A percentile compares a stretch with the other conserved stretches of the same genome.
Conservation (phyloP, 179 eudicot genomes). For the Corrigiola litoralis region DNA sequence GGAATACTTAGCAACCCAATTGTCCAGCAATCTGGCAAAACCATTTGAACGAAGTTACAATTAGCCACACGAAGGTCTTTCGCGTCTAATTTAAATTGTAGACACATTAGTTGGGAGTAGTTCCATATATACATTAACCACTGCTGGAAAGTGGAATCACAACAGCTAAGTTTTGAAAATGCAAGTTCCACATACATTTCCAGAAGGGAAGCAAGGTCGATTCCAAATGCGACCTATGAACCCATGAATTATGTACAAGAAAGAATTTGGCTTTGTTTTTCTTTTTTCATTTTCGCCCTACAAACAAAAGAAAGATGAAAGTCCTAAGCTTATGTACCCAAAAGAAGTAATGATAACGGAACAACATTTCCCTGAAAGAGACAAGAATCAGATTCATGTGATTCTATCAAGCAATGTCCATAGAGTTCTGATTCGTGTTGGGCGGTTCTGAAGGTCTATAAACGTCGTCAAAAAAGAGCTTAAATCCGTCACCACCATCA, state of each 20-base stretch:
- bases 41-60: too few species aligned
- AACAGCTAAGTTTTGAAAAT: too few species aligned
- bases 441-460: conserved; percentile 38
- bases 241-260: conserved; percentile 43
- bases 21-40: too few species aligned
- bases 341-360: conserved; percentile 13
- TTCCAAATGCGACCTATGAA: conserved; percentile 6
- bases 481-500: conserved; percentile 45
- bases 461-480: conserved; percentile 79
- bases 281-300: background rate
- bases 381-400: conserved; percentile 23
- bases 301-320: background rate
- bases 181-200: conserved; percentile 17
- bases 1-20: too few species aligned
- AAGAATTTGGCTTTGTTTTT: conserved; percentile 27
- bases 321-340: conserved; percentile 18
- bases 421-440: conserved; percentile 15
- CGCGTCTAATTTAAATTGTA: too few species aligned
- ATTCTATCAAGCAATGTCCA: conserved; percentile 11
- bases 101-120: background rate
- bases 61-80: too few species aligned
- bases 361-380: background rate
- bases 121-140: background rate
- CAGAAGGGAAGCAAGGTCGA: conserved; percentile 8
- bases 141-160: background rate